These are phyloP conservation scores for Leccinum longicurvipes DNA, from an alignment of 768 basidiomycete species.

Conservation along the genomic window DNA sequence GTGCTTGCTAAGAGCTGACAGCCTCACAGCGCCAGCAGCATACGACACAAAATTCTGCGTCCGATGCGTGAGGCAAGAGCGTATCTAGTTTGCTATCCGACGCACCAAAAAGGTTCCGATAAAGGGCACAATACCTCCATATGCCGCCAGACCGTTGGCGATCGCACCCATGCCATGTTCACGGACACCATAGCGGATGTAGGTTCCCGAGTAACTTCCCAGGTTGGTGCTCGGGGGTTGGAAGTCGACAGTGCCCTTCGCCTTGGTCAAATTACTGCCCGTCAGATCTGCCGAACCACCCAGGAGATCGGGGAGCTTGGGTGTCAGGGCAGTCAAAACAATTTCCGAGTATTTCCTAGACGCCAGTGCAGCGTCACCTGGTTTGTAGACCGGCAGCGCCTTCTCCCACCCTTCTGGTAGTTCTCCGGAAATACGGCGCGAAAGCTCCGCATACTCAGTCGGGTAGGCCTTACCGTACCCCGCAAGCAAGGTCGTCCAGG, in stretches of 20 bases:
- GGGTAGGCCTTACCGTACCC: slow-evolving; percentile 78
- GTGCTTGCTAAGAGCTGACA: slow-evolving; percentile 85
- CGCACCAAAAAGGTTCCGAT: slow-evolving; percentile 86
- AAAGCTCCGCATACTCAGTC: slow-evolving; percentile 79
- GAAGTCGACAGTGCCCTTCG: slow-evolving; percentile 84
- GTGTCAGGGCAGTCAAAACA: slow-evolving; percentile 71
- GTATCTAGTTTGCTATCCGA: not conserved
- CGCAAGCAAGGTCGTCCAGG: slow-evolving; percentile 70
- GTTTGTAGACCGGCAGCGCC: slow-evolving; percentile 79
- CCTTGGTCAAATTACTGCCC: slow-evolving; percentile 88
- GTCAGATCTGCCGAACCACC: slow-evolving; percentile 92
- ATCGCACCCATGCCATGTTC: slow-evolving; percentile 98
- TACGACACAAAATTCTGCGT: slow-evolving; percentile 88
- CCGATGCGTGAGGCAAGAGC: slow-evolving; percentile 6
- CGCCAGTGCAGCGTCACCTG: slow-evolving; percentile 79
- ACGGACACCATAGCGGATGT: slow-evolving; percentile 95
- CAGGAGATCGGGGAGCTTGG: slow-evolving; percentile 76
- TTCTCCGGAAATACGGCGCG: slow-evolving; percentile 77
- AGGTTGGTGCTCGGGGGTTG: slow-evolving; percentile 84
- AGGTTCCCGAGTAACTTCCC: slow-evolving; percentile 81
- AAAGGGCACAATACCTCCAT: slow-evolving; percentile 89
- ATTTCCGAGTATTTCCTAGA: slow-evolving; percentile 93
- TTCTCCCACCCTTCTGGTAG: slow-evolving; percentile 88
- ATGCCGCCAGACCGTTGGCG: slow-evolving; percentile 85
- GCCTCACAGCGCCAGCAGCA: slow-evolving; percentile 86